Evolutionary conservation across 768 basidiomycete species (phyloP), one percentile per base, ranked within the genome.

Genomic region (Hirschioporus abietinus): DNA sequence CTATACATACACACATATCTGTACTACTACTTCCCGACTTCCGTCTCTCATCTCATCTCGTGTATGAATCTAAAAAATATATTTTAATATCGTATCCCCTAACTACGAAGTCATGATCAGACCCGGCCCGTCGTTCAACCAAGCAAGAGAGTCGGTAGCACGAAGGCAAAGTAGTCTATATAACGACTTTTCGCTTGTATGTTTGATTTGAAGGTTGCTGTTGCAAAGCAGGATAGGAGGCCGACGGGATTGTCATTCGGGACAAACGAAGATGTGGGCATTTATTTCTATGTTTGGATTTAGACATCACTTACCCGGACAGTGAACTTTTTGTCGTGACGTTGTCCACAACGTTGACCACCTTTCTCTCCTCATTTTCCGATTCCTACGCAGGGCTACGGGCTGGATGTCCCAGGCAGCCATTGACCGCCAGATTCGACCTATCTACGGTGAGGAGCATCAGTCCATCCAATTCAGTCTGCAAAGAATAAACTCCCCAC

Each of bases 401-500:
- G 60, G 30, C 25, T 34, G 30, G 63, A 88, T 87, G 82, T 84
- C 88, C 66, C 78, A 74, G 64, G 71, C 81, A 68, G 87, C 89
- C 63, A 77, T 89, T 65, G 92, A 94, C 71, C 89, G 92, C 72
- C 92, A 94, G 78, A 85, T 93, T 75, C 88, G 88, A 69, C 91
- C 90, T 68, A 89, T 94, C 75, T 94, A 94, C 74, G 92, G 92
- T 92, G 64, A 71, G 84, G 70, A 68, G 35, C 57, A 35, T 59
- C 35, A 58, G 20, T 9, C 35, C 35, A 58, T 65, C 69, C 58
- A n/a, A n/a, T n/a, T n/a, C n/a, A n/a, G n/a, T n/a, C n/a, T n/a
- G n/a, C n/a, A n/a, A n/a, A n/a, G n/a, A n/a, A n/a, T n/a, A n/a
- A n/a, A 68, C 66, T 27, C 35, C 42, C 63, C 23, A 3, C 67